Conservation (phyloP, 345 rosid species). For the Citrus trifoliata region DNA sequence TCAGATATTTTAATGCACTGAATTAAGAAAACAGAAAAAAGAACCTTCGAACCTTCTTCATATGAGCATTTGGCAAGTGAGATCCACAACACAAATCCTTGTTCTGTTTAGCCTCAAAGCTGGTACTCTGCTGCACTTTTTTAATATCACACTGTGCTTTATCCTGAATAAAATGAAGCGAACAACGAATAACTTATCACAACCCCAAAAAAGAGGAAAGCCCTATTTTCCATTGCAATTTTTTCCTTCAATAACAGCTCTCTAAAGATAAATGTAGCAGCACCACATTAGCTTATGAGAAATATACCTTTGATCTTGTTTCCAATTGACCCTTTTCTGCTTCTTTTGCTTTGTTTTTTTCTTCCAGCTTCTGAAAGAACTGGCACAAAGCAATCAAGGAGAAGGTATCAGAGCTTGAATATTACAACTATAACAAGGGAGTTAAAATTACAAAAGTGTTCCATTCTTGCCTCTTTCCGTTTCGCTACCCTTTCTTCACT, state of each 20-base stretch:
- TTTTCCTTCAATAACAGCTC: neutral
- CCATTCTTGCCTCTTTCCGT: conserved; percentile 69
- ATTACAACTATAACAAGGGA: conserved; percentile 9
- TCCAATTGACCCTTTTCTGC: conserved; percentile 33
- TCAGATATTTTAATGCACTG: neutral
- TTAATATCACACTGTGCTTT: conserved; percentile 19
- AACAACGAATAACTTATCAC: neutral
- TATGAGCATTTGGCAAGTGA: conserved; percentile 9
- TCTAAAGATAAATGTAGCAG: neutral
- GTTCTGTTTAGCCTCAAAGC: conserved; percentile 18
- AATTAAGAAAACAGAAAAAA: neutral
- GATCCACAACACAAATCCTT: conserved; percentile 9
- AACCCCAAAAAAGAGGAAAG: too few relatives aligned
- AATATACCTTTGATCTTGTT: conserved; percentile 37
- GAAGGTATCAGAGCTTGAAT: neutral
- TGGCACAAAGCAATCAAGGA: conserved; percentile 24
- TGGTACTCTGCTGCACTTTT: conserved; percentile 23
- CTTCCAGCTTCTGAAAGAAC: conserved; percentile 70
- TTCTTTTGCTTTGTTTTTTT: conserved; percentile 39
- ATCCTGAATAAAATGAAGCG: conserved; percentile 18
- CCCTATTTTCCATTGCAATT: neutral
- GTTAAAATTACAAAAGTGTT: neutral
- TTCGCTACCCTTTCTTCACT: conserved; percentile 81
- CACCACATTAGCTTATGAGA: neutral
- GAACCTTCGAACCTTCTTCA: conserved; percentile 23